Evolutionary conservation across 2,329 filamentous ascomycete species (phyloP), one percentile per base, ranked within the genome.

Genomic region (Penicillium sp.): DNA sequence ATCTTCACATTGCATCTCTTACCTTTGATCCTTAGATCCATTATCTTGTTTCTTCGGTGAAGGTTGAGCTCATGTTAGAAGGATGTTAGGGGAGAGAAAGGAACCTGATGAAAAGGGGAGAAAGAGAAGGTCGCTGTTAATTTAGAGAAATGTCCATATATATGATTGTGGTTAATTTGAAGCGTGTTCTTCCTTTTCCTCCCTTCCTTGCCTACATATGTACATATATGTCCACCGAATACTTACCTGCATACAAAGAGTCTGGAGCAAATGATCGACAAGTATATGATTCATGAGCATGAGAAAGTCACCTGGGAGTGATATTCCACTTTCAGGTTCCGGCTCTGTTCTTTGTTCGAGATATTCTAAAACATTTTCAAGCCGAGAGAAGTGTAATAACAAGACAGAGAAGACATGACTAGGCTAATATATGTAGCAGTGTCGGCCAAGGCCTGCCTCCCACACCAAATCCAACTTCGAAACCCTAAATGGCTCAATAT

Each of bases 131-230:
- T 48, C 39, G 14, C 20, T 42, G 43, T 50, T 35, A 42, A 35
- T 29, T 20, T 52, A 46, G 48, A 55, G 52, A 47, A 38, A 52
- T 51, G 54, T 58, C 42, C 26, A 22, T 47, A 29, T 42, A 56
- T 46, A 40, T 54, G 26, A 51, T 52, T 52, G 43, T 45, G 35
- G 7, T 34, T 43, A 42, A 55, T 56, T 35, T 56, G 35, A 47
- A 56, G 49, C 35, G 42, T 56, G 22, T 42, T 56, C 42, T 31
- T 53, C 24, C 24, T 38, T 40, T 24, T 29, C 14, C 3, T 34
- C 14, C 34, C 20, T 39, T n/a, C 29, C 2, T 32, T 9, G 10
- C 11, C 40, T 45, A 5, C n/a, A 13, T 45, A 13, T 45, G 7
- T 29, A 29, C 26, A 29, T 10, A 10, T 10, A 29, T 10, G 9